Evolutionary conservation across 768 basidiomycete species (phyloP).

Genomic region (Tremella yokohamensis): DNA sequence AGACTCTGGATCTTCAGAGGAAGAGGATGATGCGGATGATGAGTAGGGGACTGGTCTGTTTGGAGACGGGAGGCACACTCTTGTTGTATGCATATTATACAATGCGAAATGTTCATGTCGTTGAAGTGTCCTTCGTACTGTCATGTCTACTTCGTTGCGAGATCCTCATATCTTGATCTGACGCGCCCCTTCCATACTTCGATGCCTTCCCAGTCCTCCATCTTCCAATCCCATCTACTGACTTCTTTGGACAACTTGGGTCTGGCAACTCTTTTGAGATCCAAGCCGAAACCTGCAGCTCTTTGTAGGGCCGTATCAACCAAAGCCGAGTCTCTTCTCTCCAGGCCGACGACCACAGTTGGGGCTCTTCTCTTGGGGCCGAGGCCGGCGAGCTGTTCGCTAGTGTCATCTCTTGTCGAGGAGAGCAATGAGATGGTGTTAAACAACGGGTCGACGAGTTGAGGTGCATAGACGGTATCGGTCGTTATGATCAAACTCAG

Average conservation of each 20-base stretch:
- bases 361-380: conserved; percentile 50
- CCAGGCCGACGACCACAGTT: conserved; percentile 64
- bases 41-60: conserved; percentile 3
- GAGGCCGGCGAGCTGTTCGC: conserved; percentile 54
- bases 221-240: conserved; percentile 61
- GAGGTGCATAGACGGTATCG: conserved; percentile 70
- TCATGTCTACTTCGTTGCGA: no score
- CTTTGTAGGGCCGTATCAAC: conserved; percentile 61
- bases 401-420: no score
- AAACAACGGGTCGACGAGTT: conserved; percentile 67
- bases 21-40: conserved; percentile 22
- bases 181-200: conserved; percentile 68
- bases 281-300: conserved; percentile 60
- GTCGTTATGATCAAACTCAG: conserved; percentile 73
- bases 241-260: conserved; percentile 62
- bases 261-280: conserved; percentile 59
- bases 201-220: conserved; percentile 72
- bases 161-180: background rate
- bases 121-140: no score
- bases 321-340: conserved; percentile 69
- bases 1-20: conserved; percentile 23
- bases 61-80: background rate
- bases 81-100: background rate
- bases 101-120: background rate
- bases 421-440: conserved; percentile 55